Conservation (phyloP, 148 eudicot genomes). For the Talinum fruticosum region DNA sequence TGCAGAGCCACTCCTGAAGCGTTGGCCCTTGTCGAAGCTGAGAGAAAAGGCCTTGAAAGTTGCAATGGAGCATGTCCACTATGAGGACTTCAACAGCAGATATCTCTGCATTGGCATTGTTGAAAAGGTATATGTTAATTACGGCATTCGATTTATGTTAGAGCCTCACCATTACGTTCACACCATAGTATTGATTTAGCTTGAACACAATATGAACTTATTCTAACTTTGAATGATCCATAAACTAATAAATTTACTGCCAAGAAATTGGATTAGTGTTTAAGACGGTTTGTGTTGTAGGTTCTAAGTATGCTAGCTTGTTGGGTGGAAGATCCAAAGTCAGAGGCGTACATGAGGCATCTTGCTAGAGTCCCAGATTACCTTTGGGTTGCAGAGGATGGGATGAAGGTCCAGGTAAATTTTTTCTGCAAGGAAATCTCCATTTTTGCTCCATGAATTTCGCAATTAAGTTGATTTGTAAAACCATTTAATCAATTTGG, state of each 20-base stretch:
- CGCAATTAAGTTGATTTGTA: too few species aligned
- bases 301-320: slow-evolving; percentile 42
- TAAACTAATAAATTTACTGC: too few species aligned
- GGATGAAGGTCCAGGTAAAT: slow-evolving; percentile 52
- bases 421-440: too few species aligned
- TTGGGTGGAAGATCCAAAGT: slow-evolving; percentile 56
- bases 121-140: slow-evolving; percentile 36
- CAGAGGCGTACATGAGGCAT: slow-evolving; percentile 40
- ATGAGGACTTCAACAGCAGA: slow-evolving; percentile 35
- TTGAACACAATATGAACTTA: too few species aligned
- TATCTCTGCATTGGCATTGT: slow-evolving; percentile 30
- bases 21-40: slow-evolving; percentile 29
- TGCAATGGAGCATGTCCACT: slow-evolving; percentile 36
- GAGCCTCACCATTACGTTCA: too few species aligned
- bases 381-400: slow-evolving; percentile 56
- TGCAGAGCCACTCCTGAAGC: slow-evolving; percentile 23
- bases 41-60: slow-evolving; percentile 24
- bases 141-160: too few species aligned
- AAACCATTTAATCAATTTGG: background rate
- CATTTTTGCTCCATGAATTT: too few species aligned
- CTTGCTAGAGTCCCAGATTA: slow-evolving; percentile 47
- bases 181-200: too few species aligned
- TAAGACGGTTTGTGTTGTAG: slow-evolving; percentile 16
- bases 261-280: too few species aligned
- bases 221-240: too few species aligned